Conservation (phyloP, 2,329 filamentous ascomycete species). For the Scedosporium dehoogii region DNA sequence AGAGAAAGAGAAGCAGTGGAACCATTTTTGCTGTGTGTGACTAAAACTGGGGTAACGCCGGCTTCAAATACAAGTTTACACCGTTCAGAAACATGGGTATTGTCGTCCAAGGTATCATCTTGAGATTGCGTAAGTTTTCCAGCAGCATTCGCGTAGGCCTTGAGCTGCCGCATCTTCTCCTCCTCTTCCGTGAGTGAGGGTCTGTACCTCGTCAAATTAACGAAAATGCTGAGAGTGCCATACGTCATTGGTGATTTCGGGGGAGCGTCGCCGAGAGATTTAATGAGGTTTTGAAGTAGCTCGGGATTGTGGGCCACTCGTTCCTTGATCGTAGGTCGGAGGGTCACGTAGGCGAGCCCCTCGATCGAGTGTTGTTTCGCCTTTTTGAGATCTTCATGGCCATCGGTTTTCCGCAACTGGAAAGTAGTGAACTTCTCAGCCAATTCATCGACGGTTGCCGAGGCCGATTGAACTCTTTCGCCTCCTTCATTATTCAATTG, state of each 20-base stretch:
- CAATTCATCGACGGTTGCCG: constrained; percentile 56
- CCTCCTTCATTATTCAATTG: constrained; percentile 27
- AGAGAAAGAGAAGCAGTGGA: constrained; percentile 63
- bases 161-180: constrained; percentile 82
- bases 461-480: constrained; percentile 39
- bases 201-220: constrained; percentile 74
- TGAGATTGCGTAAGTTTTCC: constrained; percentile 44
- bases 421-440: constrained; percentile 56
- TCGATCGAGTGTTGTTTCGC: constrained; percentile 64
- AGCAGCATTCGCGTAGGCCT: constrained; percentile 83
- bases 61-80: constrained; percentile 73
- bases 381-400: neutral
- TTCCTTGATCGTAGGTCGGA: constrained; percentile 80
- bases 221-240: constrained; percentile 74
- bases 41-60: constrained; percentile 65
- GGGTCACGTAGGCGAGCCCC: constrained; percentile 82
- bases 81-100: constrained; percentile 63
- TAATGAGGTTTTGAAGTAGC: constrained; percentile 62
- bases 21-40: constrained; percentile 63
- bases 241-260: constrained; percentile 67
- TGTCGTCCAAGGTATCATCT: constrained; percentile 61
- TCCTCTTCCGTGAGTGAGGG: constrained; percentile 78
- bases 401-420: constrained; percentile 29
- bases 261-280: constrained; percentile 46
- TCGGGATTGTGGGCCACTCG: constrained; percentile 57